Evolutionary conservation across 78 protist species (phyloP).

Genomic region (Dictyostelium brefeldianum): DNA sequence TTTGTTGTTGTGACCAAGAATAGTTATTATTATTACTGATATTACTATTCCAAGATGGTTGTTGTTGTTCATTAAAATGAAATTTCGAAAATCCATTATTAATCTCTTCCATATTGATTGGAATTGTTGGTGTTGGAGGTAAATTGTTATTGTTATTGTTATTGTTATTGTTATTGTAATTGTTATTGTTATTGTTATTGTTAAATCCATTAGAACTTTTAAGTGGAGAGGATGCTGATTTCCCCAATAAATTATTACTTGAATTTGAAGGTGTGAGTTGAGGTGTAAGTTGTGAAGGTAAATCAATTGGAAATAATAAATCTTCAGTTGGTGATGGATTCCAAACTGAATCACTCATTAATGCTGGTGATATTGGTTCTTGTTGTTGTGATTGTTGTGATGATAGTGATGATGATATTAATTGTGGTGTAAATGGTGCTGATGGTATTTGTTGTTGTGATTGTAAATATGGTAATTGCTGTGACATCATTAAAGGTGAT

Average conservation of each 20-base stretch:
- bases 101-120: neutral
- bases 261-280: constrained; percentile 33
- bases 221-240: constrained; percentile 10
- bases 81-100: neutral
- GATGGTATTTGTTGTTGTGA: neutral
- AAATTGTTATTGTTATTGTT: neutral
- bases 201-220: neutral
- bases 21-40: neutral
- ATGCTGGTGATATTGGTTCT: constrained; percentile 7
- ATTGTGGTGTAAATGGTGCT: constrained; percentile 64
- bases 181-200: neutral
- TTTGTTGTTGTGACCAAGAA: constrained; percentile 11
- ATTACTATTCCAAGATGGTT: constrained; percentile 14
- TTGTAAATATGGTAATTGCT: neutral
- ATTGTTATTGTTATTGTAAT: neutral
- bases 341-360: constrained; percentile 32
- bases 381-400: neutral
- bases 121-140: constrained; percentile 38
- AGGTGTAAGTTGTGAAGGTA: constrained; percentile 64
- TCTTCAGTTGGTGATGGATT: constrained; percentile 77
- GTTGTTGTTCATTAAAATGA: constrained; percentile 14
- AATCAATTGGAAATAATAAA: constrained; percentile 43
- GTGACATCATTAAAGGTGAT: constrained; percentile 42
- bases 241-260: neutral
- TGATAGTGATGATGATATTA: neutral